Evolutionary conservation across 2,329 filamentous ascomycete species (phyloP).

Genomic region (Verticillium nonalfalfae): DNA sequence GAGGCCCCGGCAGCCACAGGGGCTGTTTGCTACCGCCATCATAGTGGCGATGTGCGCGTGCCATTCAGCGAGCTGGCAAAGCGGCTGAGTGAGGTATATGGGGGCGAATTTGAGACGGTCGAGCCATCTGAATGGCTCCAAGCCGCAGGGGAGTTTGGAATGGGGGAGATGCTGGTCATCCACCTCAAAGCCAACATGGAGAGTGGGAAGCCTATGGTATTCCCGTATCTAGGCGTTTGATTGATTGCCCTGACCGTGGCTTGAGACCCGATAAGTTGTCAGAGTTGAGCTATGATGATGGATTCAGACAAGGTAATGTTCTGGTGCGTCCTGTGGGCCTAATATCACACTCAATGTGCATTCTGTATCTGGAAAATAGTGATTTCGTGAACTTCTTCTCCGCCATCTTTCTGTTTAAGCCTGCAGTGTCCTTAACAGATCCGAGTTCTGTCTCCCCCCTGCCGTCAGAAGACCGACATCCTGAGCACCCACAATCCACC

Average conservation of each 20-base stretch:
- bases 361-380: too few relatives aligned
- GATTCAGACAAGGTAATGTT: too few relatives aligned
- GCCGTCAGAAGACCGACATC: constrained; percentile 1
- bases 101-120: not conserved
- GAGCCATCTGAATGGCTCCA: not conserved
- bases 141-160: not conserved
- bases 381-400: too few relatives aligned
- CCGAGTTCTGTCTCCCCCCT: not conserved
- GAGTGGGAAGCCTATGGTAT: not conserved
- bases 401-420: too few relatives aligned
- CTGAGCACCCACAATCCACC: constrained; percentile 4
- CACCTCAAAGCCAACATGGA: not conserved
- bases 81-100: not conserved
- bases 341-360: too few relatives aligned
- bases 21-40: not conserved
- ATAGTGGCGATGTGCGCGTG: not conserved
- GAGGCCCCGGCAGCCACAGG: not conserved
- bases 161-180: not conserved
- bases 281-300: too few relatives aligned
- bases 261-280: not conserved
- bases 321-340: too few relatives aligned
- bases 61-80: not conserved
- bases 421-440: not conserved
- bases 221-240: not conserved
- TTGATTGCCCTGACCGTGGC: not conserved